Evolutionary conservation across 2,329 filamentous ascomycete genomes (phyloP).

Genomic region (Aspergillus awamori): DNA sequence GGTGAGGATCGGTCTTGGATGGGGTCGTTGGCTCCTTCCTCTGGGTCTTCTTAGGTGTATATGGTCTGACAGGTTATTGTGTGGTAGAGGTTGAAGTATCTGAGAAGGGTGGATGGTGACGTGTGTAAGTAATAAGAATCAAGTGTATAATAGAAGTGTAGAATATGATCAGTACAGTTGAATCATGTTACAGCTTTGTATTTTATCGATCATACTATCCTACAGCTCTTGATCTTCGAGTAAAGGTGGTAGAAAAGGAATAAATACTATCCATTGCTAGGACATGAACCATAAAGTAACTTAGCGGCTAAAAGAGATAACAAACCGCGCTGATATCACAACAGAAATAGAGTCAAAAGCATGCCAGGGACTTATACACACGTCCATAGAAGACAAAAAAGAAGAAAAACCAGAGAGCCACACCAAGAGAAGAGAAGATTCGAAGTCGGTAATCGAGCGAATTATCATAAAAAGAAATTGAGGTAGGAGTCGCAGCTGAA

Average conservation of each 20-base stretch:
- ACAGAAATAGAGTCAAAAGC: conserved; percentile 21
- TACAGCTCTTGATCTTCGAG: not conserved
- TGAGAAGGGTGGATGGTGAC: not conserved
- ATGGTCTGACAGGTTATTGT: not conserved
- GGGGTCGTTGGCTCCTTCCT: conserved; percentile 35
- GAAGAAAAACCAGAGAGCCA: conserved; percentile 21
- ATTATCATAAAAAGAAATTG: conserved; percentile 25
- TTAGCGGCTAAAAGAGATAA: conserved; percentile 12
- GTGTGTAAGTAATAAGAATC: too few species aligned
- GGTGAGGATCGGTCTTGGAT: conserved; percentile 36
- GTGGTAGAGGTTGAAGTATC: not conserved
- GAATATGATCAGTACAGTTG: not conserved
- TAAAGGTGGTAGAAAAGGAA: not conserved
- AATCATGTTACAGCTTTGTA: not conserved
- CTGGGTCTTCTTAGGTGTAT: not conserved
- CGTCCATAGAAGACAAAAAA: conserved; percentile 25
- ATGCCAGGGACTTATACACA: conserved; percentile 25
- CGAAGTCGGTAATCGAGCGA: not conserved
- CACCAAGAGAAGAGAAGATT: conserved; percentile 19
- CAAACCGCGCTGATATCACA: conserved; percentile 27
- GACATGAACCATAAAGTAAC: conserved; percentile 12
- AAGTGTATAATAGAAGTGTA: not conserved
- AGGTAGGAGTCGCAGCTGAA: conserved; percentile 12
- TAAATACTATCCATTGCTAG: conserved; percentile 19
- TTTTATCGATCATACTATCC: not conserved